Evolutionary conservation across 805 yeast genomes (phyloP), one percentile per base, ranked within the genome.

Genomic region (Metschnikowia matae): DNA sequence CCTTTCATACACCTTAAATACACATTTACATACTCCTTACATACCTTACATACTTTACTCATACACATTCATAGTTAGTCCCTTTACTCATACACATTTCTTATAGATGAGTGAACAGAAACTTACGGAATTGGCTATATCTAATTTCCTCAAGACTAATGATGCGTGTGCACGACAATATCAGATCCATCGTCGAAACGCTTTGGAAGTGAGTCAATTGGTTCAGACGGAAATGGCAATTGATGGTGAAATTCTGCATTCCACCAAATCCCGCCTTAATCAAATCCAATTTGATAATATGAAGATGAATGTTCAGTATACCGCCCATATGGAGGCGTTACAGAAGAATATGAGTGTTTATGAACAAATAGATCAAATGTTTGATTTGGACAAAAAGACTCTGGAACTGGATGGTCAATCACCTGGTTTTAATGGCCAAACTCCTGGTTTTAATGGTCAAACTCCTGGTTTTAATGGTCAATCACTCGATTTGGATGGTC

Each of bases 91-190:
- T n/a, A n/a, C 23, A 21, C 23, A 21, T 5, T 21, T 23, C 23
- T 21, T 7, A 6, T 7, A 23, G 26, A 26, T 26, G 29, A 26
- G 61, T 46, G 74, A 70, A 48, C 73, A 67, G 52, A 62, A 58
- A 29, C 54, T 70, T 44, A 65, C 71, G 2, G 73, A 70, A 29
- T 64, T 61, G 38, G 55, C 71, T 2, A 62, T 69, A 8, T 21
- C 58, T 6, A 65, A 62, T 45, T 63, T 61, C 51, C 62, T 71
- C 35, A 57, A 60, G 44, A 64, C 62, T 43, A 63, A 68, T 52
- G 77, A 73, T 48, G 68, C 66, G 46, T 48, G 62, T 10, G 62
- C 71, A 1, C 41, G 56, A 6, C 69, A 64, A 49, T 73, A 73
- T 48, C 58, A 71, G 36, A 60, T 62, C 37, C 48, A 69, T 10